Conservation (phyloP, 2,329 filamentous ascomycete species). For the Dothistroma pini region DNA sequence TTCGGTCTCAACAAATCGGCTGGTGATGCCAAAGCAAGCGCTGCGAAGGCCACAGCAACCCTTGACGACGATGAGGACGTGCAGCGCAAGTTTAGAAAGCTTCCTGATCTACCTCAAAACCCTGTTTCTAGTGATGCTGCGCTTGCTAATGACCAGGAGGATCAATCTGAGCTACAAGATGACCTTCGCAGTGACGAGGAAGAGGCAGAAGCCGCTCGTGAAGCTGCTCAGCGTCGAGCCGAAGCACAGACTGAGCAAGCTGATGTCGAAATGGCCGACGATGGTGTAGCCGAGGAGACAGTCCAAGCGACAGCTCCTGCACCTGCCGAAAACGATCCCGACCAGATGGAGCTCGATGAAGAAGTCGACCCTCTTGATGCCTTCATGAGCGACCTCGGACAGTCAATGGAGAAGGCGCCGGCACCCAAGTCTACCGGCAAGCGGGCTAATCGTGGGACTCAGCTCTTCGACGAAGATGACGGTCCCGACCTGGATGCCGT, state of each 20-base stretch:
- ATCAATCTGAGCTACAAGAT: constrained; percentile 54
- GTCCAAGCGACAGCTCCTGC: constrained; percentile 24
- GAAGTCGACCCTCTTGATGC: constrained; percentile 87
- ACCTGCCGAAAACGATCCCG: constrained; percentile 9
- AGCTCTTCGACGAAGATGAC: constrained; percentile 83
- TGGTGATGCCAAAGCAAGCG: constrained; percentile 53
- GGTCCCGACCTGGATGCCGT: constrained; percentile 64
- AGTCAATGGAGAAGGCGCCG: constrained; percentile 43
- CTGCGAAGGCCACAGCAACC: constrained; percentile 68
- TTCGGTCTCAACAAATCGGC: constrained; percentile 76
- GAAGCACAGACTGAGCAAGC: constrained; percentile 42
- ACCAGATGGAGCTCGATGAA: constrained; percentile 51
- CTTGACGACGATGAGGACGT: constrained; percentile 86
- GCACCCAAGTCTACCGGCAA: constrained; percentile 37
- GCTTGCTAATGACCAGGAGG: constrained; percentile 56
- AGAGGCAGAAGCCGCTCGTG: constrained; percentile 76
- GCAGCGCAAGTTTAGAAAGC: constrained; percentile 83
- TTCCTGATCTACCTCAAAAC: constrained; percentile 70
- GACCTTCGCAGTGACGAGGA: constrained; percentile 84
- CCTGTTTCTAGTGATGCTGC: constrained; percentile 42
- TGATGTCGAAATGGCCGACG: constrained; percentile 46
- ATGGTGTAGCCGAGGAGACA: constrained; percentile 25
- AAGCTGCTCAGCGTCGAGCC: constrained; percentile 75
- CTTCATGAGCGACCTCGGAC: constrained; percentile 78
- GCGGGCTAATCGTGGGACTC: constrained; percentile 63